These are phyloP conservation scores for Iris pallida DNA, from an alignment of 116 monocot species.

Conservation along the genomic window DNA sequence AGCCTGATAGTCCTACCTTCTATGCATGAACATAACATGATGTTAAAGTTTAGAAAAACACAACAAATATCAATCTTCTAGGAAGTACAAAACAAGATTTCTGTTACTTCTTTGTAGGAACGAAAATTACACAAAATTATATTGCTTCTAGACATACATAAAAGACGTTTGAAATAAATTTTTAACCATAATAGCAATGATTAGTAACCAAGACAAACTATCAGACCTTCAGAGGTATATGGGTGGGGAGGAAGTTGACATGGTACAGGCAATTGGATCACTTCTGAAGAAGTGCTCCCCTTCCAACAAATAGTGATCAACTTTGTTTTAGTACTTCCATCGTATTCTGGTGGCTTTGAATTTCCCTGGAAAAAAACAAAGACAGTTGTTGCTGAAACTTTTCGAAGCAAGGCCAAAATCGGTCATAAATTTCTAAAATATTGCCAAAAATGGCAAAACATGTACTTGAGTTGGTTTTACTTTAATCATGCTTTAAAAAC, in stretches of 20 bases:
- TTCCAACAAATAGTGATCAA: conserved; percentile 52
- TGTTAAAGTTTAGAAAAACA: too few species aligned
- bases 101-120: conserved; percentile 30
- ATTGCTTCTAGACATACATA: not conserved
- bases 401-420: too few species aligned
- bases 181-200: not conserved
- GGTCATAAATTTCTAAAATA: too few species aligned
- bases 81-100: too few species aligned
- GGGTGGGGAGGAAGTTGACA: conserved; percentile 84
- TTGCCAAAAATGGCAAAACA: too few species aligned
- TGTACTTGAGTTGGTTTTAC: too few species aligned
- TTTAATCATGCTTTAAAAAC: too few species aligned
- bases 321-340: conserved; percentile 32
- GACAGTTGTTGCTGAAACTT: not conserved
- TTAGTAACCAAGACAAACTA: not conserved
- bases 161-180: not conserved
- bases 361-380: conserved; percentile 7
- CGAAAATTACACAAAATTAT: not conserved
- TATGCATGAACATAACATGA: too few species aligned
- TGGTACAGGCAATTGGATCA: conserved; percentile 66
- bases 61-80: too few species aligned
- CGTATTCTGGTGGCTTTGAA: conserved; percentile 1
- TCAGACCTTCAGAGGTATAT: conserved; percentile 60
- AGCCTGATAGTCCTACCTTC: too few species aligned
- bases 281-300: conserved; percentile 21